Percentiles rank a stretch among this genome's conserved stretches.
Conservation (phyloP, 2,329 filamentous ascomycete genomes). For the Botryotinia narcissicola region DNA sequence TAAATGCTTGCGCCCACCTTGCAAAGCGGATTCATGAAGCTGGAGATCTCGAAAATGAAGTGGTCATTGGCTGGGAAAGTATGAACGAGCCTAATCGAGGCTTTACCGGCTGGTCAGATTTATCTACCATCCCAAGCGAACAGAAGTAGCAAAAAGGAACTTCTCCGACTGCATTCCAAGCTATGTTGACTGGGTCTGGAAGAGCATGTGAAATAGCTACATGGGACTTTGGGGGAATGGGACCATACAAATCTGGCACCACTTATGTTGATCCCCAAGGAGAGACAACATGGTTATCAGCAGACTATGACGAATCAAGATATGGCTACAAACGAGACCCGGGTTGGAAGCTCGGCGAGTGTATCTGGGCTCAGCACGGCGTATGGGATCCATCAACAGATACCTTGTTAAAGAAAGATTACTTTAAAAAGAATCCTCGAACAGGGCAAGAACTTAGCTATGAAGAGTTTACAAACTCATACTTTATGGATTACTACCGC, state of each 20-base stretch:
- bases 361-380: slow-evolving; percentile 94
- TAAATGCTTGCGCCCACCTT: slow-evolving; percentile 75
- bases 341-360: slow-evolving; percentile 89
- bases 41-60: slow-evolving; percentile 79
- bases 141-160: slow-evolving; percentile 92
- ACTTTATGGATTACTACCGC: slow-evolving; percentile 85
- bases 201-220: slow-evolving; percentile 84
- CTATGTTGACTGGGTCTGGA: slow-evolving; percentile 86
- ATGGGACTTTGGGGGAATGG: slow-evolving; percentile 91
- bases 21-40: slow-evolving; percentile 85
- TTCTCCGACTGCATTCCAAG: slow-evolving; percentile 90
- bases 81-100: slow-evolving; percentile 94
- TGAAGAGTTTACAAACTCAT: slow-evolving; percentile 83
- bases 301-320: slow-evolving; percentile 77
- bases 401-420: slow-evolving; percentile 75
- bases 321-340: slow-evolving; percentile 90
- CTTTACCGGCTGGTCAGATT: slow-evolving; percentile 76
- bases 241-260: slow-evolving; percentile 84
- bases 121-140: slow-evolving; percentile 77
- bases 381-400: slow-evolving; percentile 86
- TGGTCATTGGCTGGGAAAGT: slow-evolving; percentile 94
- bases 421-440: slow-evolving; percentile 76
- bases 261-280: slow-evolving; percentile 85
- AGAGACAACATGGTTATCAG: slow-evolving; percentile 77
- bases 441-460: slow-evolving; percentile 76